These are phyloP conservation scores for Cochlearia excelsa DNA, from an alignment of 345 rosid species.

Conservation along the genomic window DNA sequence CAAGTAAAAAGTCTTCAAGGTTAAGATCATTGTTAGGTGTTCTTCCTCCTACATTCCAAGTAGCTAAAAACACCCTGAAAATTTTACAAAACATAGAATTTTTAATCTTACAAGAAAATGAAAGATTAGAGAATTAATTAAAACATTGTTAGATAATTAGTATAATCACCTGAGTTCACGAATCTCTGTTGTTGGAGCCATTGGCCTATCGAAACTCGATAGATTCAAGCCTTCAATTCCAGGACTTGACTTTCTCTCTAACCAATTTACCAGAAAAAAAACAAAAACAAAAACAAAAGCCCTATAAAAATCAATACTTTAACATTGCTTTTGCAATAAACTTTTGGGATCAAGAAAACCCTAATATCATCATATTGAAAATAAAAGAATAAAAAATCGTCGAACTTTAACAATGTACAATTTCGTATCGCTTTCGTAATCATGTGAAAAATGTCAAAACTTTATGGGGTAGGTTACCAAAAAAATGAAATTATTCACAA, in stretches of 20 bases:
- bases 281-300: not conserved
- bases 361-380: conserved; percentile 21
- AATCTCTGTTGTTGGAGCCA: conserved; percentile 52
- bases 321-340: conserved; percentile 14
- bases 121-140: not conserved
- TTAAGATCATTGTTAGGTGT: conserved; percentile 66
- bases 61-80: conserved; percentile 72
- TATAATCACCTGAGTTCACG: conserved; percentile 56
- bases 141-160: not conserved
- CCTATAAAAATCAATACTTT: not conserved
- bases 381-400: not conserved
- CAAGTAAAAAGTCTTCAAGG: conserved; percentile 82
- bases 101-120: not conserved
- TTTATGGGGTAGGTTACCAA: conserved; percentile 53
- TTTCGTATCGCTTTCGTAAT: conserved; percentile 17
- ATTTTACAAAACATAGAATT: conserved; percentile 5
- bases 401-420: conserved; percentile 9
- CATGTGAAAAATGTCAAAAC: conserved; percentile 20
- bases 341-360: conserved; percentile 26
- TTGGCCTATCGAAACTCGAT: conserved; percentile 52
- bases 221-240: conserved; percentile 70
- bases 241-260: conserved; percentile 60
- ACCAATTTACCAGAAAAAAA: conserved; percentile 16
- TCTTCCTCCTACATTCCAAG: conserved; percentile 97
- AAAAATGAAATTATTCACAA: conserved; percentile 35